Conservation (phyloP, 768 basidiomycete genomes). For the Boletus sp. region DNA sequence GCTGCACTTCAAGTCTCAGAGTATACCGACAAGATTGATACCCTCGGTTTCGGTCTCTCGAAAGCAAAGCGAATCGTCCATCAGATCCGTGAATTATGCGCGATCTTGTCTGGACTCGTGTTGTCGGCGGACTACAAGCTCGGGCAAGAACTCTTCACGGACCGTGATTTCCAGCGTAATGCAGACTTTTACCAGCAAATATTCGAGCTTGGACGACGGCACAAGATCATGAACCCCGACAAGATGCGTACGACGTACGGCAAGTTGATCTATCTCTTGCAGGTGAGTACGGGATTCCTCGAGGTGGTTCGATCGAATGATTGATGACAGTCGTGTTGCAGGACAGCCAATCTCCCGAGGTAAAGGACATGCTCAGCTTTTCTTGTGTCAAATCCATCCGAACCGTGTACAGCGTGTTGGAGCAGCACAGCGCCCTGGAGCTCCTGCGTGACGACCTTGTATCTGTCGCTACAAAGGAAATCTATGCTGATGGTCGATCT, state of each 20-base stretch:
- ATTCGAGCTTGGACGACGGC: slow-evolving; percentile 80
- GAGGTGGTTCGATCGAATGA: not conserved
- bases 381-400: slow-evolving; percentile 76
- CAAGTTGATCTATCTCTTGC: slow-evolving; percentile 79
- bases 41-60: slow-evolving; percentile 69
- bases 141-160: slow-evolving; percentile 82
- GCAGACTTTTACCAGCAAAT: slow-evolving; percentile 76
- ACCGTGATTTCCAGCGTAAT: slow-evolving; percentile 79
- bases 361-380: slow-evolving; percentile 77
- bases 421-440: slow-evolving; percentile 60
- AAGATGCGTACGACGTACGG: slow-evolving; percentile 90
- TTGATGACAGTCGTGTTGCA: slow-evolving; percentile 25
- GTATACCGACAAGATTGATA: slow-evolving; percentile 90
- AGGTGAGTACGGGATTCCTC: slow-evolving; percentile 43
- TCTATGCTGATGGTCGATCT: slow-evolving; percentile 66
- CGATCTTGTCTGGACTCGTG: slow-evolving; percentile 81
- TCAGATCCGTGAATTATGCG: slow-evolving; percentile 84
- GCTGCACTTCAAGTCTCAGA: slow-evolving; percentile 83
- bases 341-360: slow-evolving; percentile 85
- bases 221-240: slow-evolving; percentile 92
- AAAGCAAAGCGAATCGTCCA: slow-evolving; percentile 87
- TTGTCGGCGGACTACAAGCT: slow-evolving; percentile 84
- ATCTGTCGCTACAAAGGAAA: slow-evolving; percentile 77
- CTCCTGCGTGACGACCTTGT: slow-evolving; percentile 77
- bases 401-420: slow-evolving; percentile 68